These are phyloP conservation scores for Scalesia atractyloides DNA, from an alignment of 129 eudicot genomes.

Conservation along the genomic window DNA sequence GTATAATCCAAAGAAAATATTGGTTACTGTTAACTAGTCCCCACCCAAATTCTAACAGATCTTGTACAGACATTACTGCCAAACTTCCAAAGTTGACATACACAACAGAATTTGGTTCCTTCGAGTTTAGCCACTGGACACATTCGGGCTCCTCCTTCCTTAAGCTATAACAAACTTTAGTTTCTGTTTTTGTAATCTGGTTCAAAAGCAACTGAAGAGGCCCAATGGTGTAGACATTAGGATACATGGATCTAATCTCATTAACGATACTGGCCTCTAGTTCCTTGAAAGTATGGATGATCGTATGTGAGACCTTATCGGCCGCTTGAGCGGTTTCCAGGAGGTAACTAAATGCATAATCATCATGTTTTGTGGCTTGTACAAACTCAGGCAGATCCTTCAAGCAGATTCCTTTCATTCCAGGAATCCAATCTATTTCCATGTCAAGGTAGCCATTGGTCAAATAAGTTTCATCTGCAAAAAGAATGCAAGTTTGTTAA, in stretches of 20 bases:
- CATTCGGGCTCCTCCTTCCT: conserved; percentile 19
- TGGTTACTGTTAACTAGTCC: conserved; percentile 23
- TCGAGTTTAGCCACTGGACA: conserved; percentile 21
- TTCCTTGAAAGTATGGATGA: conserved; percentile 29
- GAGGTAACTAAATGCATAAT: neutral
- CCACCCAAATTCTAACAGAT: conserved; percentile 23
- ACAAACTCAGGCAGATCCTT: neutral
- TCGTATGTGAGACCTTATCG: conserved; percentile 8
- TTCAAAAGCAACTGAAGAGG: conserved; percentile 30
- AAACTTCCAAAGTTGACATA: conserved; percentile 19
- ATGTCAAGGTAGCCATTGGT: neutral
- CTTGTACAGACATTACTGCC: neutral
- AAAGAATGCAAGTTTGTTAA: no score
- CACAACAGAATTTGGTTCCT: conserved; percentile 23
- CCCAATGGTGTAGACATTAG: conserved; percentile 17
- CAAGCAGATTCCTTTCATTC: conserved; percentile 2
- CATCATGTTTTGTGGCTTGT: neutral
- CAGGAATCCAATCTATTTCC: neutral
- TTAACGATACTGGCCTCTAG: conserved; percentile 26
- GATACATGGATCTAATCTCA: conserved; percentile 18
- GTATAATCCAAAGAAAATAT: conserved; percentile 28
- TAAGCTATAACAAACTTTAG: conserved; percentile 13
- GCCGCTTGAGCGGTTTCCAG: conserved; percentile 6
- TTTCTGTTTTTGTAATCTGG: neutral
- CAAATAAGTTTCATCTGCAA: conserved; percentile 1